A percentile compares a stretch with the other conserved stretches of the same genome.
Conservation (phyloP, 2,329 filamentous ascomycete species). For the Neospermospora avenae region DNA sequence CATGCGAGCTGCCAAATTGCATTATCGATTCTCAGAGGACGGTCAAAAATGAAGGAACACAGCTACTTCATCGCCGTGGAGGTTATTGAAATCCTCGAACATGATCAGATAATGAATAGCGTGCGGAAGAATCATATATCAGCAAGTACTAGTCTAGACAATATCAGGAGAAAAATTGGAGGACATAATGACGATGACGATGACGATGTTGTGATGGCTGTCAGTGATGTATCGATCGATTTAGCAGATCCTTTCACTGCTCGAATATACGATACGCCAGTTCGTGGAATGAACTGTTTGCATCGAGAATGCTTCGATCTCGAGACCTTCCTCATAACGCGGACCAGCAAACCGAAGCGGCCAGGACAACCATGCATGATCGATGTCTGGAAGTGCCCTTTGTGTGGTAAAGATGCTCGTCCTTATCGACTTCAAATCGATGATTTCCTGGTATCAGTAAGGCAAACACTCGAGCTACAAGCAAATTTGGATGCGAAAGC, state of each 20-base stretch:
- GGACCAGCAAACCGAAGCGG: conserved; percentile 46
- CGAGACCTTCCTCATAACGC: conserved; percentile 71
- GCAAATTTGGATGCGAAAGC: conserved; percentile 51
- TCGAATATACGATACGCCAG: conserved; percentile 65
- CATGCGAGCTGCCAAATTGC: conserved; percentile 19
- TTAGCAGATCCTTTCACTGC: conserved; percentile 66
- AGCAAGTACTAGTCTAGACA: conserved; percentile 47
- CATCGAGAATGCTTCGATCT: conserved; percentile 92
- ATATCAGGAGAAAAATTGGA: conserved; percentile 54
- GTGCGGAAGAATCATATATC: conserved; percentile 40
- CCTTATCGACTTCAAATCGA: conserved; percentile 71
- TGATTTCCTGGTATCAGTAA: conserved; percentile 66
- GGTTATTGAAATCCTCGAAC: conserved; percentile 54
- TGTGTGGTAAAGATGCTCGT: conserved; percentile 74
- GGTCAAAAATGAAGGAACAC: conserved; percentile 35
- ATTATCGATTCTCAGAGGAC: conserved; percentile 24
- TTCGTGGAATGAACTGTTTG: conserved; percentile 64
- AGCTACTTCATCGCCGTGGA: conserved; percentile 70
- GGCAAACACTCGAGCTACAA: conserved; percentile 48
- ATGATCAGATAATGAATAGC: conserved; percentile 42
- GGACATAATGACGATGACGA: conserved; percentile 42
- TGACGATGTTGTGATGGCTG: conserved; percentile 59
- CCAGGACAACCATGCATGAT: conserved; percentile 50
- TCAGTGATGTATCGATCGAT: conserved; percentile 56
- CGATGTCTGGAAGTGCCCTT: conserved; percentile 83